Evolutionary conservation across 2,329 filamentous ascomycete species (phyloP).

Genomic region (Cladophialophora bantiana): DNA sequence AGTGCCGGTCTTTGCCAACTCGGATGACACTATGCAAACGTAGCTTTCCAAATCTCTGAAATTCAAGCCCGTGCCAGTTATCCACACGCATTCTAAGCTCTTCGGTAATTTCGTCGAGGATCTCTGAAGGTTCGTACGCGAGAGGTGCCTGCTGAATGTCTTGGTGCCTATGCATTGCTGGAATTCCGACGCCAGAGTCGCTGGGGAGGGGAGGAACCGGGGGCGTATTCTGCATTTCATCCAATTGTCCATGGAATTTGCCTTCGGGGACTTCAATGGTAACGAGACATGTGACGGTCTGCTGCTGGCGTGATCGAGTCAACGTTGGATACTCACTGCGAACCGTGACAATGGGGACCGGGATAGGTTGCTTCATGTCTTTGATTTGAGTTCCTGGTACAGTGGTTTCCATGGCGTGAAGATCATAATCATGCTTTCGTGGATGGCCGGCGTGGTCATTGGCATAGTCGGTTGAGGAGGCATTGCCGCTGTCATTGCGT

Average conservation of each 20-base stretch:
- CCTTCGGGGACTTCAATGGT: conserved; percentile 93
- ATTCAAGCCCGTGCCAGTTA: conserved; percentile 97
- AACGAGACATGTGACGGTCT: conserved; percentile 90
- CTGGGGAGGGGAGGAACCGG: conserved; percentile 56
- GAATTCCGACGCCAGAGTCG: conserved; percentile 57
- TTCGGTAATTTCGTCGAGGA: conserved; percentile 84
- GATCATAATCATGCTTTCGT: conserved; percentile 89
- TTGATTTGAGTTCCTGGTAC: conserved; percentile 74
- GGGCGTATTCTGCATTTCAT: conserved; percentile 70
- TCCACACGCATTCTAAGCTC: conserved; percentile 86
- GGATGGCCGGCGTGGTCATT: conserved; percentile 62
- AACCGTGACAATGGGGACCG: conserved; percentile 87
- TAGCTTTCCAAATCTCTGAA: conserved; percentile 83
- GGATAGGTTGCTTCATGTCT: conserved; percentile 82
- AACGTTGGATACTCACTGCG: conserved; percentile 97
- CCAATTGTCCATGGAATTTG: conserved; percentile 85
- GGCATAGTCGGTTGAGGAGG: conserved; percentile 77
- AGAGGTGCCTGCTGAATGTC: conserved; percentile 36
- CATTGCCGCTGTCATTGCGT: conserved; percentile 77
- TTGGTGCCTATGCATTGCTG: conserved; percentile 45
- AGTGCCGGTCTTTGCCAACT: conserved; percentile 93
- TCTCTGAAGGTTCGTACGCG: conserved; percentile 73
- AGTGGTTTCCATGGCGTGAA: conserved; percentile 93
- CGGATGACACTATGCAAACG: conserved; percentile 86
- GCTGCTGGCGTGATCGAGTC: conserved; percentile 88